Base-by-base conservation (phyloP, 768 basidiomycete genomes). In the Lenzites betulinus region DNA sequence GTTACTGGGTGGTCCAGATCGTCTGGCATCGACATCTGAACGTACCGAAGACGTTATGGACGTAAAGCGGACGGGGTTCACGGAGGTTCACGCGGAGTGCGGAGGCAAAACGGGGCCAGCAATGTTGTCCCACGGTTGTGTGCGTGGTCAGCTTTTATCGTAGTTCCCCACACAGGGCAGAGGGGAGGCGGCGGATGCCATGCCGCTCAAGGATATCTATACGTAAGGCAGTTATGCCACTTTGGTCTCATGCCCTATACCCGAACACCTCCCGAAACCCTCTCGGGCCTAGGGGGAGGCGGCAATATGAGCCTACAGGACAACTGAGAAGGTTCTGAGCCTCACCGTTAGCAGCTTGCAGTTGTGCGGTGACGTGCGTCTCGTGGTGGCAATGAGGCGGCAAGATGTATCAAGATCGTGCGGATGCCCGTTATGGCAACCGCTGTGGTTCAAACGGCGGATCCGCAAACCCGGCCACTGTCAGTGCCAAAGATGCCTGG, bases 81-180 rank as follows among this genome's bases (percentile, higher is more conserved):
- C 35, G 35, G 3, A 39, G n/a, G 36, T 39, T 13, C 20, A 26
- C 35, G 35, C 1, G 2, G 36, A 15, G 38, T 18, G 35, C 22
- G 18, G 16, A 23, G 43, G 53, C 6, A 22, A 26, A n/a, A 16
- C 18, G 47, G 30, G 47, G 28, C 26, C 33, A 16, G 35, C 16
- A 38, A 20, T 33, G 36, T 39, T 38, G 25, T 59, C 36, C 26
- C 36, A 38, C 16, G 35, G 18, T 33, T 9, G 39, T 41, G 36
- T 25, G 20, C 11, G 12, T 20, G 28, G 7, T 11, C 33, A 41
- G 6, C 47, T 51, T 58, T 22, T 51, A 42, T 47, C 54, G 54
- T 50, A 39, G 23, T 43, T 57, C 51, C 43, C 38, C 38, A 51
- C 48, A 51, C 57, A 54, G 62, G 62, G 62, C 62, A 63, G 26